Percentiles rank a stretch among this genome's conserved stretches.
phyloP scores from a whole-genome alignment of 148 eudicot species.

The Hydrangea macrophylla region DNA sequence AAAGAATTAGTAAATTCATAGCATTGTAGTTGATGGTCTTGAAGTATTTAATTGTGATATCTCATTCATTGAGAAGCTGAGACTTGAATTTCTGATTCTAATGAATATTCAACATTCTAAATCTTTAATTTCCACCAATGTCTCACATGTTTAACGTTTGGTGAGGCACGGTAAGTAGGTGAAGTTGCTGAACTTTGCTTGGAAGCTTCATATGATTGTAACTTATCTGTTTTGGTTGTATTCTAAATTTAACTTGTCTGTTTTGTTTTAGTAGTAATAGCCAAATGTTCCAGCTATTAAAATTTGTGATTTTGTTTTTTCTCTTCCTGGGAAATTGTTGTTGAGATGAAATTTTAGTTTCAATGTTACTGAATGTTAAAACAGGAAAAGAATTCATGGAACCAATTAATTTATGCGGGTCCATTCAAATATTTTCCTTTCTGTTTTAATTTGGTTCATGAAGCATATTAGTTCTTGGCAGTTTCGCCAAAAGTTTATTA shows the following conservation, averaged over 20 bases:
- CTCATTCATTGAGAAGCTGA: neutral
- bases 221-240: neutral
- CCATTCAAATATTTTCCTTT: neutral
- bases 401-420: neutral
- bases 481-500: neutral
- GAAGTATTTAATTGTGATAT: neutral
- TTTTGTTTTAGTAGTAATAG: too few species aligned
- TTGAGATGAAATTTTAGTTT: too few species aligned
- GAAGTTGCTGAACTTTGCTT: neutral
- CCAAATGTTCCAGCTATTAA: too few species aligned
- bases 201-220: neutral
- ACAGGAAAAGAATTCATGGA: neutral
- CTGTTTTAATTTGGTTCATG: neutral
- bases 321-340: too few species aligned
- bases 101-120: neutral
- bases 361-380: neutral
- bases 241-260: neutral
- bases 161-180: too few species aligned
- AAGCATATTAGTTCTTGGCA: neutral
- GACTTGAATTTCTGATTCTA: neutral
- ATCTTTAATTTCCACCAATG: neutral
- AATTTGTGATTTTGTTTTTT: too few species aligned
- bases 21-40: neutral
- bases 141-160: conserved; percentile 1
- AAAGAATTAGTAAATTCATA: too few species aligned